Evolutionary conservation across 768 basidiomycete genomes (phyloP).

Genomic region (Pulveroboletus sp.): DNA sequence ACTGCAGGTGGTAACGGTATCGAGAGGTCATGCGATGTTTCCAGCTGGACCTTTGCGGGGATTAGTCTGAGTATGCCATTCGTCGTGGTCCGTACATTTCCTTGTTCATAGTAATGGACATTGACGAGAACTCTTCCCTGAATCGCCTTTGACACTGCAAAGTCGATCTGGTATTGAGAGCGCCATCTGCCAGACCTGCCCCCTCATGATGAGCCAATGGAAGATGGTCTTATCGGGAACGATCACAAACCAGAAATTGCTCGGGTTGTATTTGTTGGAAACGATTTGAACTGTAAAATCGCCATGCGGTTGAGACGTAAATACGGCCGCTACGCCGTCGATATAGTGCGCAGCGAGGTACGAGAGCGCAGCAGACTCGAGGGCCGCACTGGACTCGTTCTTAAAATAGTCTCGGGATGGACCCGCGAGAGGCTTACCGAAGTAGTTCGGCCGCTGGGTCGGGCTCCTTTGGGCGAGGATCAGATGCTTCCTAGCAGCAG

Average conservation of each 20-base stretch:
- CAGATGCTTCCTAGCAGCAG: slow-evolving; percentile 63
- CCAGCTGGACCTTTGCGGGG: slow-evolving; percentile 74
- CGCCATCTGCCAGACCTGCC: slow-evolving; percentile 93
- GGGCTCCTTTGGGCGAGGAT: slow-evolving; percentile 58
- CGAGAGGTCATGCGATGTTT: slow-evolving; percentile 64
- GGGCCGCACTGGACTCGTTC: slow-evolving; percentile 46
- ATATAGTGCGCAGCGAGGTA: slow-evolving; percentile 82
- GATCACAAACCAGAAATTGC: slow-evolving; percentile 77
- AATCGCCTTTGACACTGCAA: slow-evolving; percentile 50
- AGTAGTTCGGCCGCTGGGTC: slow-evolving; percentile 67
- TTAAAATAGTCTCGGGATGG: background rate
- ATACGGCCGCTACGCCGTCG: slow-evolving; percentile 73
- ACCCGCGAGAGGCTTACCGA: slow-evolving; percentile 45
- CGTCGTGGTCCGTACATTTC: slow-evolving; percentile 58
- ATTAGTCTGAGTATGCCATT: background rate
- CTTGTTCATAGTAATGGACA: slow-evolving; percentile 97
- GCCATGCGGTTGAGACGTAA: slow-evolving; percentile 45
- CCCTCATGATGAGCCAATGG: background rate
- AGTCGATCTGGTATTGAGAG: slow-evolving; percentile 75
- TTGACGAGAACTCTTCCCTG: slow-evolving; percentile 74
- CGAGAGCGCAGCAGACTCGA: slow-evolving; percentile 60
- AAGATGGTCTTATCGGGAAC: background rate
- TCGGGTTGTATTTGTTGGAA: slow-evolving; percentile 93
- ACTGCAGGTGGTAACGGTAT: slow-evolving; percentile 60
- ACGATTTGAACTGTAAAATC: slow-evolving; percentile 76